Base-by-base conservation (phyloP, 139 green algal species). In the Parachlorella kessleri region DNA sequence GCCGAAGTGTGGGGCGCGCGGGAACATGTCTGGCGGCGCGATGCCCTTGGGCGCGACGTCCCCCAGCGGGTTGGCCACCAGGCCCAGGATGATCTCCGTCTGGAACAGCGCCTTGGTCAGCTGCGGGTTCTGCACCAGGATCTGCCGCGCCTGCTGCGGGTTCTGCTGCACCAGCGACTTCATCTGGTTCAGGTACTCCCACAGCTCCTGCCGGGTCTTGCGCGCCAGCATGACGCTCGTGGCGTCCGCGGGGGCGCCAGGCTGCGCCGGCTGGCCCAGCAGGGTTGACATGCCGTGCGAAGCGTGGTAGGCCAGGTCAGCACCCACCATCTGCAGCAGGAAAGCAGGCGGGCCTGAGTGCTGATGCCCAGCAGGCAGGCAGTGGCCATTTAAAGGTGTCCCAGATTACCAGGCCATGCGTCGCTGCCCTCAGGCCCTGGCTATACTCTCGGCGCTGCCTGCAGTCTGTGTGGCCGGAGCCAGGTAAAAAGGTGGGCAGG, bases 21-120 rank as follows among this genome's bases (percentile, higher is more conserved):
- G 75, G 55, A 81, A 66, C 9, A 65, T 68, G 38, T 73, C 78
- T 24, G 59, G 55, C 7, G 76, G 78, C 4, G 77, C 78, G 1
- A 71, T 28, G 37, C 75, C 75, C 63, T 75, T 87, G 48, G 80
- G 71, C 26, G 80, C 63, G 26, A 79, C 64, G 48, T 84, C 77
- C 0, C 82, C 82, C 42, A 84, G 55, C 0, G 85, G 81, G 65
- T 86, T 86, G 32, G 77, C 65, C 33, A 96, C 84, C 90, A 95
- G 91, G 35, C 93, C 95, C 65, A 99, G 80, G 75, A 96, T 91
- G 54, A 99, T 86, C 88, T 98, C 91, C 38, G 86, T 91, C 80
- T 93, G 89, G 81, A 98, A 98, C n/a, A 99, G 82, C 18, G 94
- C 94, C 72, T 95, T 95, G 9, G 93, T 91, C 21, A 99, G 87